Conservation (phyloP, 148 eudicot species). For the Fagopyrum homotropicum region DNA sequence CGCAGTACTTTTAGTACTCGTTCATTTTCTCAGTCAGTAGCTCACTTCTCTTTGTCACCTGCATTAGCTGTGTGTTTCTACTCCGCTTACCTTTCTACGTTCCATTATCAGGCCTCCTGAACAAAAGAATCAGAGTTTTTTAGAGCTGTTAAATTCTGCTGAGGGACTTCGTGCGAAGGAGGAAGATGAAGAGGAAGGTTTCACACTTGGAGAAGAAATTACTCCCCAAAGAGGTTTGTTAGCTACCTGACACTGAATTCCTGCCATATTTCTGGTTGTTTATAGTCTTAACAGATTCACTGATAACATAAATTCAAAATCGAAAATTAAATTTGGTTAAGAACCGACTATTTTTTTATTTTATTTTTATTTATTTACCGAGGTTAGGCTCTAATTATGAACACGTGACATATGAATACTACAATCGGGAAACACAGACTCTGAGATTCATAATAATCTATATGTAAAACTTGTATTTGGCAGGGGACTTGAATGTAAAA, state of each 20-base stretch:
- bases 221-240: conserved; percentile 39
- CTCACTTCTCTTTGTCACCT: conserved; percentile 13
- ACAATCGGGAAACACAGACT: background rate
- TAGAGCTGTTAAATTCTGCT: conserved; percentile 76
- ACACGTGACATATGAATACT: background rate
- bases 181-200: conserved; percentile 68
- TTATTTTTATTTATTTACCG: no score
- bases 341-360: no score
- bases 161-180: conserved; percentile 57
- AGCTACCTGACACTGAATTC: background rate
- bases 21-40: conserved; percentile 79
- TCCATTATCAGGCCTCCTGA: conserved; percentile 38
- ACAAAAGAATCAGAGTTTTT: conserved; percentile 62
- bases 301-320: background rate
- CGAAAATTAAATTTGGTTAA: background rate
- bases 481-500: conserved; percentile 47
- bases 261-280: background rate
- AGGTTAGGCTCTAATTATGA: background rate
- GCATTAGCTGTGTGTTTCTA: background rate
- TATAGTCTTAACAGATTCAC: background rate
- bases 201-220: conserved; percentile 57
- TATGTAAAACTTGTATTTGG: conserved; percentile 10
- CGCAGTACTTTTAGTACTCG: conserved; percentile 53
- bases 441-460: background rate
- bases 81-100: background rate